Conservation (phyloP, 495 filamentous ascomycete genomes). For the Parmelia sp. region DNA sequence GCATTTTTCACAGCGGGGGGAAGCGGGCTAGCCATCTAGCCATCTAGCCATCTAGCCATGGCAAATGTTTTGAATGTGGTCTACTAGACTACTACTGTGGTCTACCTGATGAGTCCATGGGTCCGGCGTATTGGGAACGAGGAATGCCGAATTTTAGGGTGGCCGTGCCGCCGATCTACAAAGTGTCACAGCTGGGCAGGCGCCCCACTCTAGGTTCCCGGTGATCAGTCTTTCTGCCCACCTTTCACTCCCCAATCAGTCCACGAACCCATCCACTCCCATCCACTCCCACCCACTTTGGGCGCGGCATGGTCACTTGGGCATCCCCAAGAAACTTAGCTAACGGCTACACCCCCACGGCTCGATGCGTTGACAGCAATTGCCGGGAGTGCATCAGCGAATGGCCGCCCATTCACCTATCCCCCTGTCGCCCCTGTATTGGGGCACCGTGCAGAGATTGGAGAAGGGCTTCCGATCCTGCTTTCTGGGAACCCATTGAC, state of each 20-base stretch:
- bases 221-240: background rate
- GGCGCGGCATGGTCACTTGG: background rate
- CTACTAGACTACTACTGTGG: too few species aligned
- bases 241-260: constrained; percentile 1
- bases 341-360: constrained; percentile 8
- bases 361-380: constrained; percentile 4
- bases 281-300: background rate
- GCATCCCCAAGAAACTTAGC: background rate
- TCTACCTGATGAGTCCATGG: background rate
- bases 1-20: constrained; percentile 1
- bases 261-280: background rate
- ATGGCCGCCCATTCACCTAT: background rate
- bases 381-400: constrained; percentile 2
- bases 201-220: constrained; percentile 2
- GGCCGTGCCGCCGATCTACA: constrained; percentile 4
- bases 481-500: background rate
- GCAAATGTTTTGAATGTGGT: too few species aligned
- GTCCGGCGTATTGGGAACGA: background rate
- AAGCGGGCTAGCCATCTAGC: background rate
- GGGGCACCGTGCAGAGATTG: background rate
- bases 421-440: background rate
- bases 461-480: background rate
- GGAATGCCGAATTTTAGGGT: constrained; percentile 1
- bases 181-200: background rate
- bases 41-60: too few species aligned